Evolutionary conservation across 805 yeast species (phyloP).

Genomic region (Lachancea fermentati): DNA sequence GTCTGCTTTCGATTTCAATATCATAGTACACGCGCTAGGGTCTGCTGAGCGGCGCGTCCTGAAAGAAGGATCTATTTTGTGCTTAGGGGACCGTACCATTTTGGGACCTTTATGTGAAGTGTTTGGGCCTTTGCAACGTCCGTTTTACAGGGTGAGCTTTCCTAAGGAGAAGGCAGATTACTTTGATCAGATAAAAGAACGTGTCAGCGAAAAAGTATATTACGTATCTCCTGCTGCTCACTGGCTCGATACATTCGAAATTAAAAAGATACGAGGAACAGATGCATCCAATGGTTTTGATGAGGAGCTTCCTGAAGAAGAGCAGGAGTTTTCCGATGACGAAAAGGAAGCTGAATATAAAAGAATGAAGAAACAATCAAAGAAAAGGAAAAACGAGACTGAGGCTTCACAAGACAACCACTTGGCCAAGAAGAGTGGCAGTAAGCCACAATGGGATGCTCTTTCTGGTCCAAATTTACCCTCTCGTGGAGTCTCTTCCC

Average conservation of each 20-base stretch:
- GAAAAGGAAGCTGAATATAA: slow-evolving; percentile 77
- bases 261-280: slow-evolving; percentile 71
- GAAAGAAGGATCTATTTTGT: slow-evolving; percentile 73
- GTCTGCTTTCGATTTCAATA: slow-evolving; percentile 64
- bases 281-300: slow-evolving; percentile 95
- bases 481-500: slow-evolving; percentile 9
- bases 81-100: slow-evolving; percentile 63
- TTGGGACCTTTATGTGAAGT: slow-evolving; percentile 82
- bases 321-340: slow-evolving; percentile 93
- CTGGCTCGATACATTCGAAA: slow-evolving; percentile 68
- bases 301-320: slow-evolving; percentile 89
- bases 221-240: slow-evolving; percentile 79
- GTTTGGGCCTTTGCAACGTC: slow-evolving; percentile 80
- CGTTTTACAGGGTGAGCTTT: slow-evolving; percentile 66
- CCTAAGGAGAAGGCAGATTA: slow-evolving; percentile 35
- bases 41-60: slow-evolving; percentile 85
- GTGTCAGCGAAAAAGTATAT: slow-evolving; percentile 53
- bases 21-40: slow-evolving; percentile 60
- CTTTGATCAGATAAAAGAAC: slow-evolving; percentile 40
- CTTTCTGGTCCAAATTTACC: slow-evolving; percentile 13
- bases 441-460: slow-evolving; percentile 3
- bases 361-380: slow-evolving; percentile 55
- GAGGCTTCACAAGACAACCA: slow-evolving; percentile 4
- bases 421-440: slow-evolving; percentile 4
- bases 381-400: slow-evolving; percentile 37